Percentiles rank a stretch among this genome's conserved stretches.
These are phyloP conservation scores for Tetradesmus lagerheimii DNA, from an alignment of 139 green algal genomes.

Conservation along the genomic window DNA sequence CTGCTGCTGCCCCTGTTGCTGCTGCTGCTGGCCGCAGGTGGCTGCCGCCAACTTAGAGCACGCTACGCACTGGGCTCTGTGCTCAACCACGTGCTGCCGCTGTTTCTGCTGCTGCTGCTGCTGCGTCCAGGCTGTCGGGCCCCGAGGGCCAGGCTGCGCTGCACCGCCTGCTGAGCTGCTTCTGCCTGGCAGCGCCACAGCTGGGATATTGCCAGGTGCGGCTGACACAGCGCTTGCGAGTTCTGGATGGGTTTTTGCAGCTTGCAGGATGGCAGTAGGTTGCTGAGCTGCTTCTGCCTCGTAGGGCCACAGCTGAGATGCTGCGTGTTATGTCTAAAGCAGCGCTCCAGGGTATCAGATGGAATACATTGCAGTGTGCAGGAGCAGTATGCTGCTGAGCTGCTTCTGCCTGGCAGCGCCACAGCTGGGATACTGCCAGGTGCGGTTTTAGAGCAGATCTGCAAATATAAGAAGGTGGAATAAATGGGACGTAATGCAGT, in stretches of 20 bases:
- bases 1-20: too few species aligned
- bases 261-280: too few species aligned
- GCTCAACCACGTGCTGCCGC: too few species aligned
- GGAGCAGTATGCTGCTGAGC: background rate
- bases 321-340: background rate
- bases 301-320: background rate
- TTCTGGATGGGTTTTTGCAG: too few species aligned
- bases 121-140: background rate
- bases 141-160: background rate
- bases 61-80: too few species aligned
- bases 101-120: background rate
- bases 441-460: too few species aligned
- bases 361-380: too few species aligned
- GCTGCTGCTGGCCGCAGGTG: too few species aligned
- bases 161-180: conserved; percentile 2
- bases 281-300: conserved; percentile 34
- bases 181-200: conserved; percentile 25
- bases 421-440: conserved; percentile 21
- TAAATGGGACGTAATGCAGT: too few species aligned
- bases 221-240: background rate
- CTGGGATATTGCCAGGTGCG: conserved; percentile 36
- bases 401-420: conserved; percentile 30
- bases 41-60: too few species aligned
- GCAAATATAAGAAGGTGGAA: too few species aligned
- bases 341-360: too few species aligned